phyloP scores from a whole-genome alignment of 2,329 filamentous ascomycete genomes.

The Nigrospora osmanthi region DNA sequence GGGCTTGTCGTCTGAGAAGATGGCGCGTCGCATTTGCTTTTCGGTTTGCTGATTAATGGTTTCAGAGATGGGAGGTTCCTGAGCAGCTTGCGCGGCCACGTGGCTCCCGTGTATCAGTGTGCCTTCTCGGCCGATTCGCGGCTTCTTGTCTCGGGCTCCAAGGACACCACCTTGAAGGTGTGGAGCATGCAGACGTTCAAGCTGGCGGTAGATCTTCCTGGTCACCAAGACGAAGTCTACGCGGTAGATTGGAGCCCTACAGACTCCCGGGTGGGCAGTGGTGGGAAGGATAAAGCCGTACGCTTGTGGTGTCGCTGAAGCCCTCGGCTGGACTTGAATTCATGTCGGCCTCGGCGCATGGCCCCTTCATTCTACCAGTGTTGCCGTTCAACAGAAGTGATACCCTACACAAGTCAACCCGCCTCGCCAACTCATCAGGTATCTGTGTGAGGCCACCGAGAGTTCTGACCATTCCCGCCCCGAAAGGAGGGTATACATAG shows the following conservation, averaged over 20 bases:
- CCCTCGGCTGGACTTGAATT: too few species aligned
- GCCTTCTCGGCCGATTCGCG: conserved; percentile 88
- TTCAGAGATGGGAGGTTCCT: conserved; percentile 66
- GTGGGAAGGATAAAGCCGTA: conserved; percentile 82
- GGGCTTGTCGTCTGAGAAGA: background rate
- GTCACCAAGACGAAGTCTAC: conserved; percentile 89
- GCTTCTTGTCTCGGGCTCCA: conserved; percentile 60
- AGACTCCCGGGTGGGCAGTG: conserved; percentile 80
- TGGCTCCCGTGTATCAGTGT: conserved; percentile 83
- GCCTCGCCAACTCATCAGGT: too few species aligned
- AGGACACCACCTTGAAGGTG: conserved; percentile 78
- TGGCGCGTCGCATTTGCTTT: background rate
- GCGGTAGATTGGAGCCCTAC: conserved; percentile 93
- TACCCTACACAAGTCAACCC: too few species aligned
- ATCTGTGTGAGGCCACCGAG: too few species aligned
- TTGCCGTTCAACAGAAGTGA: too few species aligned
- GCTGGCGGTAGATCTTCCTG: conserved; percentile 71
- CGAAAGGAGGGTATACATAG: too few species aligned
- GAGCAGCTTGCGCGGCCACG: conserved; percentile 81
- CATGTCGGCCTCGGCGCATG: too few species aligned
- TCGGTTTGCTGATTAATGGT: conserved; percentile 7
- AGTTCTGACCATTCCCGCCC: too few species aligned
- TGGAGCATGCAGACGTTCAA: conserved; percentile 88
- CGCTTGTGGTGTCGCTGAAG: conserved; percentile 56
- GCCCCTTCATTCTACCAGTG: too few species aligned